Evolutionary conservation across 495 filamentous ascomycete species (phyloP).

Genomic region (Trichoderma virens): DNA sequence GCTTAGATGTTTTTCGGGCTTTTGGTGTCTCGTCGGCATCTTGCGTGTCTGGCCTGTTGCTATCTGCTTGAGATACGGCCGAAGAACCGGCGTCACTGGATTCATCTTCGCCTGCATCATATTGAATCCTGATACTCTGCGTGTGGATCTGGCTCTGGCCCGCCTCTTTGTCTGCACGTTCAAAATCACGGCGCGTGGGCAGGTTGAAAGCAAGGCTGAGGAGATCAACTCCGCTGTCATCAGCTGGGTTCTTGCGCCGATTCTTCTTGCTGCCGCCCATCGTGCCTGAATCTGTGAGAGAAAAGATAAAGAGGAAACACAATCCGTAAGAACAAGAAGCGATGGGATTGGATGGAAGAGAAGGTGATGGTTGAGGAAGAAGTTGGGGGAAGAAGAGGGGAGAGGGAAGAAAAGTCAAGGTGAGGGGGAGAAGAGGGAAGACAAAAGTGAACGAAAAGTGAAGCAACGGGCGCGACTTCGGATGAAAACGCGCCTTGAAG

Average conservation of each 20-base stretch:
- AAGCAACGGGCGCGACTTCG: not conserved
- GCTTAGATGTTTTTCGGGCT: not conserved
- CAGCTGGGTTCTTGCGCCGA: not conserved
- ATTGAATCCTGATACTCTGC: not conserved
- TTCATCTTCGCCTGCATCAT: not conserved
- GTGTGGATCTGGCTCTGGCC: not conserved
- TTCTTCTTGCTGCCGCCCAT: slow-evolving; percentile 4
- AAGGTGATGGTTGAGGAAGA: not conserved
- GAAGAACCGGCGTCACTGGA: not conserved
- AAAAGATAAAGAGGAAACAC: not conserved
- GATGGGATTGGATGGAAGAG: not conserved
- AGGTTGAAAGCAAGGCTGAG: slow-evolving; percentile 3
- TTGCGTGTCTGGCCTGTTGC: not conserved
- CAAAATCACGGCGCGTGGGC: slow-evolving; percentile 1
- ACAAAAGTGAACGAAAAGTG: not conserved
- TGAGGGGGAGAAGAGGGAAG: not conserved
- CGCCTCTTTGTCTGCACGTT: not conserved
- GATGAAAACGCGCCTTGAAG: not conserved
- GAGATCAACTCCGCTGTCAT: not conserved
- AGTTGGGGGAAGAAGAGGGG: not conserved
- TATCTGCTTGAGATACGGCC: not conserved
- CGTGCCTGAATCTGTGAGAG: not conserved
- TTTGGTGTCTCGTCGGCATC: not conserved
- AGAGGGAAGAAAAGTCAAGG: not conserved
- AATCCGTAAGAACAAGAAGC: not conserved